Base-by-base conservation (phyloP, 2,329 filamentous ascomycete genomes). In the Stemphylium beticola region DNA sequence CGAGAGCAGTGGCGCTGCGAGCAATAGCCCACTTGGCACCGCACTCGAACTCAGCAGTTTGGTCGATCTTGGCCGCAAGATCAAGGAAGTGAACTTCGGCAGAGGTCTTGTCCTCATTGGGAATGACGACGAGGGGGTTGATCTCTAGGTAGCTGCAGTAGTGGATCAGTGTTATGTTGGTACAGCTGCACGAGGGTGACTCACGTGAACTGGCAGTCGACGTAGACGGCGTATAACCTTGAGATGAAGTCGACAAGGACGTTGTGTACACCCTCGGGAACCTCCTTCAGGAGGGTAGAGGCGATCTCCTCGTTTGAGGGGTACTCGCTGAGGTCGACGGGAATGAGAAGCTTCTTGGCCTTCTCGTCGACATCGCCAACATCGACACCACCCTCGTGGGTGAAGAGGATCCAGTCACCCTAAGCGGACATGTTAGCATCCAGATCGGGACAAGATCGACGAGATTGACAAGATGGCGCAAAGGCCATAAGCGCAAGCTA, bases 351-450 rank as follows among this genome's bases (percentile, higher is more conserved):
- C 89, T 98, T 99, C 87, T 98, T 92, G 62, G 95, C 95, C 85
- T 99, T 99, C 64, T 88, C 92, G 74, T 99, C 95, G 66, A 99
- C 95, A 87, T 99, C 95, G 77, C 95, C 95, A 71, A 99, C 95
- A 80, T 99, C 95, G 67, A 99, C 93, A 90, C 95, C 95, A 84
- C 95, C 95, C 82, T 99, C 95, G 82, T 99, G 92, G 73, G 93
- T 97, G 85, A 99, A 99, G 75, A 99, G 91, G 76, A 99, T 97
- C 92, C 93, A 98, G 81, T 99, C 95, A 75, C 95, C 95, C 95
- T 98, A 77, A 60, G 55, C 58, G 62, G 58, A 62, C 57, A 58
- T 45, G 68, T 75, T 65, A 77, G 76, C 61, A 37, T 53, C 42
- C 24, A 39, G 67, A 53, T 63, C 47, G 61, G 51, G 55, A 58